These are phyloP conservation scores for Chenopodium formosanum DNA, from an alignment of 148 eudicot genomes.

Conservation along the genomic window DNA sequence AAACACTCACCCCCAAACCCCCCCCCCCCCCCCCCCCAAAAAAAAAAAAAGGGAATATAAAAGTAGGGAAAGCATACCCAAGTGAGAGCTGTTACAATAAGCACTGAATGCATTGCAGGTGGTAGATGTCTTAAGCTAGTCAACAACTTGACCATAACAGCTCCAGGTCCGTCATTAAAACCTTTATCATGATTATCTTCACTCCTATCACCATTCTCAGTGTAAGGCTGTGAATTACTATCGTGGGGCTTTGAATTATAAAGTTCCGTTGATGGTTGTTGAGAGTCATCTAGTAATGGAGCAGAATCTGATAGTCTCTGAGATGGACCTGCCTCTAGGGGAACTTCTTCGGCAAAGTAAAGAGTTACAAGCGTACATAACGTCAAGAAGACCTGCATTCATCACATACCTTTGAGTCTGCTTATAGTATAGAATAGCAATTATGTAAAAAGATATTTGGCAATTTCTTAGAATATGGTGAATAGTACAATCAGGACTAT, in stretches of 20 bases:
- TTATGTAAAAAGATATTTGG: neutral
- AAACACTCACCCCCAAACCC: neutral
- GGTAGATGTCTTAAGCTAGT: conserved; percentile 94
- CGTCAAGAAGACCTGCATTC: conserved; percentile 62
- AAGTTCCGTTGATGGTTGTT: conserved; percentile 36
- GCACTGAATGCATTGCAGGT: conserved; percentile 84
- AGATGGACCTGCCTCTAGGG: conserved; percentile 45
- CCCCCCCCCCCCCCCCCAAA: neutral
- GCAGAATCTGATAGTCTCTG: conserved; percentile 64
- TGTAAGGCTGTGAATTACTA: conserved; percentile 24
- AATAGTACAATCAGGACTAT: neutral
- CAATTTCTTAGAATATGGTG: neutral
- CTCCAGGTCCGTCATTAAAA: conserved; percentile 69
- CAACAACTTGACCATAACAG: conserved; percentile 79
- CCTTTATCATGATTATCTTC: conserved; percentile 43
- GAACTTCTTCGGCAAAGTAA: conserved; percentile 87
- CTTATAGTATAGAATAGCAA: neutral
- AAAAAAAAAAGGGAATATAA: neutral
- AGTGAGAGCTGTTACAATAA: conserved; percentile 82
- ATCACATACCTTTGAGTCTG: conserved; percentile 12
- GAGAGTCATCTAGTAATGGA: conserved; percentile 64
- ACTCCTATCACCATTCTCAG: conserved; percentile 28
- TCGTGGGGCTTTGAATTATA: conserved; percentile 46
- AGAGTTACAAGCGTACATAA: conserved; percentile 86
- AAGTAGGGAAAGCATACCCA: conserved; percentile 56